phyloP scores from a whole-genome alignment of 176 grass and related monocot genomes.

The Rhipidocladum racemiflorum region DNA sequence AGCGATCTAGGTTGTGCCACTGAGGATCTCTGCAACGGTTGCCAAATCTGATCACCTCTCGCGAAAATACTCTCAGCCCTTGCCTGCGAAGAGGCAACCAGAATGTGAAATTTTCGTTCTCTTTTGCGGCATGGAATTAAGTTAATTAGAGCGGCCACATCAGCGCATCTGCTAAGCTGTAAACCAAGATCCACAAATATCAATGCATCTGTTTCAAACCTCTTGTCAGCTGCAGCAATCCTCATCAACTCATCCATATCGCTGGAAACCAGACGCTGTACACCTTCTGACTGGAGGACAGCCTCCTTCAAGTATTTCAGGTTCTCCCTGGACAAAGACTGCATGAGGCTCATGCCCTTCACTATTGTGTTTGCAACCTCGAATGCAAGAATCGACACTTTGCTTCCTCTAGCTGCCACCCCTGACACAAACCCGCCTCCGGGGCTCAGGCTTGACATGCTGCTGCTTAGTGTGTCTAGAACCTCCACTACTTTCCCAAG shows the following conservation, averaged over 20 bases:
- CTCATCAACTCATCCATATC: slow-evolving; percentile 41
- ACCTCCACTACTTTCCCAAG: slow-evolving; percentile 79
- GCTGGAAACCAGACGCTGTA: slow-evolving; percentile 50
- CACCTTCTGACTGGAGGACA: slow-evolving; percentile 43
- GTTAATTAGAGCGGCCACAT: too few species aligned
- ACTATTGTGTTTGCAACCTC: slow-evolving; percentile 87
- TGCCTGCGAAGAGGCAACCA: slow-evolving; percentile 32
- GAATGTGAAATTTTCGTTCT: not conserved
- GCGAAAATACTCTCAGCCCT: slow-evolving; percentile 53
- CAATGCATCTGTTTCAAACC: slow-evolving; percentile 26
- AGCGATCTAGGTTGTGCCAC: slow-evolving; percentile 73
- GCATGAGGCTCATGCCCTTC: slow-evolving; percentile 56
- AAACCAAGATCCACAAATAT: not conserved
- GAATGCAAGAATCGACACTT: slow-evolving; percentile 71
- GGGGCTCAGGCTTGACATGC: slow-evolving; percentile 75
- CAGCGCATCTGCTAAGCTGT: not conserved
- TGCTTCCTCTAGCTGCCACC: slow-evolving; percentile 45
- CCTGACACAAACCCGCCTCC: slow-evolving; percentile 45
- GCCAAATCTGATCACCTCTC: slow-evolving; percentile 66
- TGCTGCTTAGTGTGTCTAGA: slow-evolving; percentile 73
- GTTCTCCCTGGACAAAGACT: slow-evolving; percentile 60
- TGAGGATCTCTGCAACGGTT: slow-evolving; percentile 75
- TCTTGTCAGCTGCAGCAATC: slow-evolving; percentile 62
- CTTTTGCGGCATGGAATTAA: not conserved
- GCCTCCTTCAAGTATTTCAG: slow-evolving; percentile 42